Conservation (phyloP, 1,284 basidiomycete species). For the Leccinum proliferum region DNA sequence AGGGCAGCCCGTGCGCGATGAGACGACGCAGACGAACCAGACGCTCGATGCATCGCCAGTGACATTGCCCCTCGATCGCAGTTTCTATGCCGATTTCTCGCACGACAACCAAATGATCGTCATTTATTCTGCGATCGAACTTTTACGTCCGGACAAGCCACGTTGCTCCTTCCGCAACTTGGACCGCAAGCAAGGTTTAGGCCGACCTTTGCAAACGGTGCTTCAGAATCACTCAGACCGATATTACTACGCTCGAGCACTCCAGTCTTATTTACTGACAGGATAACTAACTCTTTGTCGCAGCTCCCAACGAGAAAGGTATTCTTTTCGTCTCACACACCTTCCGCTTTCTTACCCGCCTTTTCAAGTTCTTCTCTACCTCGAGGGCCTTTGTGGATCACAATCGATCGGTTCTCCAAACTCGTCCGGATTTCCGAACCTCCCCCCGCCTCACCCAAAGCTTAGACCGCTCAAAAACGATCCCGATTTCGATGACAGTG, state of each 20-base stretch:
- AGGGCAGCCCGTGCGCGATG: conserved; percentile 52
- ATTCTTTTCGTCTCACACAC: conserved; percentile 6
- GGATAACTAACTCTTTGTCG: conserved; percentile 5
- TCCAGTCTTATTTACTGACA: conserved; percentile 26
- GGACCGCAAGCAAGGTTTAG: no score
- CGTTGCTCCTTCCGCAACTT: conserved; percentile 7
- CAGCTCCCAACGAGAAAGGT: conserved; percentile 53
- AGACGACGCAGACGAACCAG: conserved; percentile 77
- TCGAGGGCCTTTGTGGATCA: conserved; percentile 53
- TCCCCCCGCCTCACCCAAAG: conserved; percentile 34
- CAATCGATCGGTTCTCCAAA: conserved; percentile 31
- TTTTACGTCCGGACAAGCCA: conserved; percentile 45
- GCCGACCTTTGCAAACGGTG: background rate
- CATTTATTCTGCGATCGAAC: conserved; percentile 67
- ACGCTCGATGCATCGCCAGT: conserved; percentile 61
- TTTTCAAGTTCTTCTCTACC: conserved; percentile 58
- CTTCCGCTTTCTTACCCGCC: conserved; percentile 6
- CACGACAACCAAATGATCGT: conserved; percentile 82
- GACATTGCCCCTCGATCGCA: conserved; percentile 71
- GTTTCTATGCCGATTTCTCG: conserved; percentile 72
- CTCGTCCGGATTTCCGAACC: conserved; percentile 34
- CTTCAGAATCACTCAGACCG: conserved; percentile 31
- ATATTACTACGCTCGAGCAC: conserved; percentile 65
- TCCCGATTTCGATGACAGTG: conserved; percentile 39
- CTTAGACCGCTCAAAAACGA: conserved; percentile 33